These are phyloP conservation scores for Hyaloraphidium curvatum DNA, from an alignment of 192 early-diverging fungal species.

Conservation along the genomic window DNA sequence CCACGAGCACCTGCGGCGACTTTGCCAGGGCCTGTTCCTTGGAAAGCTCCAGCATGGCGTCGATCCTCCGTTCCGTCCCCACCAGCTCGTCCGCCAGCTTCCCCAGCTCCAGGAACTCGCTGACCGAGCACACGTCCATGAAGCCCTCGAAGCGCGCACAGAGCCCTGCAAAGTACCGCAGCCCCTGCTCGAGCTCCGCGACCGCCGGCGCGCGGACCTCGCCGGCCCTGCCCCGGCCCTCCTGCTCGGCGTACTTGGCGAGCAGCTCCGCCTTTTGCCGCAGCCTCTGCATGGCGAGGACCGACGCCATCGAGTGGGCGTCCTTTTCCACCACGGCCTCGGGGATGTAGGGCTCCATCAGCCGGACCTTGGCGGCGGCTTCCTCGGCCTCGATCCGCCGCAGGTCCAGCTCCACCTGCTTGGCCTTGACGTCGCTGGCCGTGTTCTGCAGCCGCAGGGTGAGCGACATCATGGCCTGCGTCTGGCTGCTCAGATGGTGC, in stretches of 20 bases:
- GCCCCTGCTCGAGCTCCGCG: slow-evolving; percentile 33
- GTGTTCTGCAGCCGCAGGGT: slow-evolving; percentile 65
- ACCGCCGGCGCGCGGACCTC: not conserved
- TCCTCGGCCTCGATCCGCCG: slow-evolving; percentile 70
- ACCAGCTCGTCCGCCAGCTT: slow-evolving; percentile 57
- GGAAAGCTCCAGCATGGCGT: no score
- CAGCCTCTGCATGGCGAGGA: slow-evolving; percentile 63
- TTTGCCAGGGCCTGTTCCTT: no score
- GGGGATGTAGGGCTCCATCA: slow-evolving; percentile 56
- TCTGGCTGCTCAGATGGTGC: slow-evolving; percentile 34
- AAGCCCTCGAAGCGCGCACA: slow-evolving; percentile 45
- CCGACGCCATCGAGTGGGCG: slow-evolving; percentile 45
- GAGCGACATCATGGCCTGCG: slow-evolving; percentile 62
- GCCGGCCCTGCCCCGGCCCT: not conserved
- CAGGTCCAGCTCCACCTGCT: slow-evolving; percentile 78
- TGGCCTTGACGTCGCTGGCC: slow-evolving; percentile 63
- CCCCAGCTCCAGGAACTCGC: slow-evolving; percentile 50
- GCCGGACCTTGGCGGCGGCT: slow-evolving; percentile 26
- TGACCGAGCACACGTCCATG: slow-evolving; percentile 41
- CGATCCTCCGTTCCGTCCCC: slow-evolving; percentile 57
- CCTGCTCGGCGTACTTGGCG: not conserved
- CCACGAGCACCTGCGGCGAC: no score
- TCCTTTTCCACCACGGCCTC: slow-evolving; percentile 66
- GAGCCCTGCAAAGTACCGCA: slow-evolving; percentile 44
- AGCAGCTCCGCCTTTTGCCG: slow-evolving; percentile 57